Percentiles rank a stretch among this genome's conserved stretches.
These are phyloP conservation scores for Calocybe gangraenosa DNA, from an alignment of 768 basidiomycete species.

Conservation along the genomic window DNA sequence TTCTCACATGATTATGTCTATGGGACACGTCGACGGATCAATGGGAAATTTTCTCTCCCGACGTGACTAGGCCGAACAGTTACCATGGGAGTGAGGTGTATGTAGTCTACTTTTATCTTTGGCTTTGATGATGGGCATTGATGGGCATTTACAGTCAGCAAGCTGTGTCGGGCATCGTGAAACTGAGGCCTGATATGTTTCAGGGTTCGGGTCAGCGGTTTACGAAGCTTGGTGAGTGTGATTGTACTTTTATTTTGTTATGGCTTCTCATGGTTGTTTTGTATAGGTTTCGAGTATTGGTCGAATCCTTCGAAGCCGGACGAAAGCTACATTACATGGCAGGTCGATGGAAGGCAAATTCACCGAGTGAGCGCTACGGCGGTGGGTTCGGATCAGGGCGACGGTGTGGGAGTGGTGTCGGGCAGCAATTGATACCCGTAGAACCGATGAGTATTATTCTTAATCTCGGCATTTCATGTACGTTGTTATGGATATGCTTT, in stretches of 20 bases:
- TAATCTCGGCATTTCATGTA: constrained; percentile 61
- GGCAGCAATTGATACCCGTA: constrained; percentile 57
- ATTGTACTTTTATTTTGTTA: neutral
- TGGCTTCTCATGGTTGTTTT: neutral
- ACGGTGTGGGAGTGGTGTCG: constrained; percentile 43
- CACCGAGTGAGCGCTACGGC: constrained; percentile 52
- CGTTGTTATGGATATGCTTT: constrained; percentile 19
- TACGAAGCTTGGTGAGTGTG: constrained; percentile 5
- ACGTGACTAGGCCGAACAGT: constrained; percentile 31
- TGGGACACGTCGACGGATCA: constrained; percentile 23
- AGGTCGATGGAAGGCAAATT: constrained; percentile 49
- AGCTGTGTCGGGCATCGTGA: constrained; percentile 45
- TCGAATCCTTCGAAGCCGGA: constrained; percentile 53
- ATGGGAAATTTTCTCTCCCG: constrained; percentile 29
- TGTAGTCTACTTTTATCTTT: constrained; percentile 28
- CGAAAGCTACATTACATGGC: constrained; percentile 75
- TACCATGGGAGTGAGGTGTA: constrained; percentile 27
- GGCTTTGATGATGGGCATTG: constrained; percentile 36
- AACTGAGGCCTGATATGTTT: constrained; percentile 32
- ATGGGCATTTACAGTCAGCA: constrained; percentile 63
- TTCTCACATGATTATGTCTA: constrained; percentile 41
- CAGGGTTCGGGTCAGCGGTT: constrained; percentile 12
- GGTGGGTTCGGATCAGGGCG: constrained; percentile 35
- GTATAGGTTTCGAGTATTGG: constrained; percentile 71
- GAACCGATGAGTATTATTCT: constrained; percentile 60